Evolutionary conservation across 805 yeast species (phyloP), one percentile per base, ranked within the genome.

Genomic region (Tetrapisispora phaffii): DNA sequence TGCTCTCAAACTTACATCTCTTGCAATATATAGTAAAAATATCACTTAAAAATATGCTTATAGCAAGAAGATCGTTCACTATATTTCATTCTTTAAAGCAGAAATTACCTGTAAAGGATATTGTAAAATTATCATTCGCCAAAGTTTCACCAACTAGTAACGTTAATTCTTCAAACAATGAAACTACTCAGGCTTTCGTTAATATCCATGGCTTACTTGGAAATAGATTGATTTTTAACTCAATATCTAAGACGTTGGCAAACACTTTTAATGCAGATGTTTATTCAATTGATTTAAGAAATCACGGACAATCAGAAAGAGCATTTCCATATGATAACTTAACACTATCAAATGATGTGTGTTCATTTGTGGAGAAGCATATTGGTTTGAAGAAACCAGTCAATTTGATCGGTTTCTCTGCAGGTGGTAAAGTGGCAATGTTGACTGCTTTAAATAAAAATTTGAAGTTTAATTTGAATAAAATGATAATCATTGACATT

Each of bases 381-480:
- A 45, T 58, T 35, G 57, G 58, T 12, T n/a, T 20, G 3, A 40
- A 54, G 8, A 50, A 56, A 43, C 63, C 64, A 13, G 60, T 69
- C 4, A 57, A 67, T 33, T 42, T 72, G 3, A 46, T 71, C 12
- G 83, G 84, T 0, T 80, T 74, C 54, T 76, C 80, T 17, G 72
- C 79, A 76, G 85, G 85, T 1, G 82, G 80, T 4, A 77, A 76
- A 53, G 70, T 74, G 1, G 76, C 75, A 0, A 70, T 79, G 72
- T 45, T 70, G 39, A 67, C 69, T 1, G 60, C 75, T 0, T 54
- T 79, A 29, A 45, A 50, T 19, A 44, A 50, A 2, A 33, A 45
- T 13, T 17, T 53, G 6, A 36, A 23, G 16, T 23, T 36, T 23
- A 57, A 58, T 35, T 63, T 75, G 0, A 54, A 63, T 5, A 69